These are phyloP conservation scores for Debaryomyces castellii DNA, from an alignment of 805 yeast species.

Conservation along the genomic window DNA sequence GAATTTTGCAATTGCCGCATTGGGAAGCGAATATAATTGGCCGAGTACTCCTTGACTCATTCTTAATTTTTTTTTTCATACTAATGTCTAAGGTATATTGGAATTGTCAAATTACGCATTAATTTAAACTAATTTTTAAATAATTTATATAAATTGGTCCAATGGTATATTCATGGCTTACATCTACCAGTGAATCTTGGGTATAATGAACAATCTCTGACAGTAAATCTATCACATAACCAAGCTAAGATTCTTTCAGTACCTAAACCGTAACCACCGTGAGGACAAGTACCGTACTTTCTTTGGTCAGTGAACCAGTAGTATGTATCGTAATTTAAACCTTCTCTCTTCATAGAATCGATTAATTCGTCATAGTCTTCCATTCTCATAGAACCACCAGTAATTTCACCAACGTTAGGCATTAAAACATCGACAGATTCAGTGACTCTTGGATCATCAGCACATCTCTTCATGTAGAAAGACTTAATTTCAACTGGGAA, in stretches of 20 bases:
- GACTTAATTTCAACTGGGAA: constrained; percentile 98
- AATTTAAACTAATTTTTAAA: neutral
- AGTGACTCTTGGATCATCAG: constrained; percentile 90
- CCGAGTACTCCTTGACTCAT: neutral
- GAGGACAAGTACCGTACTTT: constrained; percentile 96
- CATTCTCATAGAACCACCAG: constrained; percentile 99
- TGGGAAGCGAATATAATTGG: neutral
- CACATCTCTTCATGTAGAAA: constrained; percentile 94
- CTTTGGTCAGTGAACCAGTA: constrained; percentile 97
- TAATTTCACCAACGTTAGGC: constrained; percentile 99
- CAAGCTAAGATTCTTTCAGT: constrained; percentile 98
- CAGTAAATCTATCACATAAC: constrained; percentile 97
- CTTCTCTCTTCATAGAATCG: constrained; percentile 92
- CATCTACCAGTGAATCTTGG: constrained; percentile 99
- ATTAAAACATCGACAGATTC: constrained; percentile 97
- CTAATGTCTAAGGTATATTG: neutral
- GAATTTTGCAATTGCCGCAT: neutral
- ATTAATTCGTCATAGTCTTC: constrained; percentile 75
- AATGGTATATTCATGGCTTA: constrained; percentile 62
- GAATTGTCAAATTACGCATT: neutral
- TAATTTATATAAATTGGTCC: neutral
- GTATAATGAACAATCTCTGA: constrained; percentile 95
- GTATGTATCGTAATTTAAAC: constrained; percentile 76
- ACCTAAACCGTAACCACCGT: constrained; percentile 99
- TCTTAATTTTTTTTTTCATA: neutral